These are phyloP conservation scores for Omphalea diandra DNA, from an alignment of 441 rosid species.

Conservation along the genomic window DNA sequence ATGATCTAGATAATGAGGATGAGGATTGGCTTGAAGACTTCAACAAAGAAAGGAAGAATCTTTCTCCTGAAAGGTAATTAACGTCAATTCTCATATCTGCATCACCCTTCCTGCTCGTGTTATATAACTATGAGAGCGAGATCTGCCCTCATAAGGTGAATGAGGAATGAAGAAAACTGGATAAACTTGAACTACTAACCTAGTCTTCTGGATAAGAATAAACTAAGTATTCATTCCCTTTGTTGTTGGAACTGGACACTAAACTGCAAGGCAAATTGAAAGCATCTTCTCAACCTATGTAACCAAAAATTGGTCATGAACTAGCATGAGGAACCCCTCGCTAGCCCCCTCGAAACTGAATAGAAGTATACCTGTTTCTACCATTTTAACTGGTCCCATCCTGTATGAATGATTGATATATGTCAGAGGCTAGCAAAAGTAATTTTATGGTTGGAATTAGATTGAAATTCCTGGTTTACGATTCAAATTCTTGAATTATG, in stretches of 20 bases:
- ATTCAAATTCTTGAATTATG: background rate
- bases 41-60: slow-evolving; percentile 52
- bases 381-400: background rate
- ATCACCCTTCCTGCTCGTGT: background rate
- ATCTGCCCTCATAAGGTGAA: background rate
- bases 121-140: too few relatives aligned
- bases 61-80: slow-evolving; percentile 69
- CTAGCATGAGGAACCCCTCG: background rate
- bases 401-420: too few relatives aligned
- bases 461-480: background rate
- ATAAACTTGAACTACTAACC: background rate
- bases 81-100: background rate
- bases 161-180: background rate
- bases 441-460: background rate
- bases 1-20: slow-evolving; percentile 95
- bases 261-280: too few relatives aligned
- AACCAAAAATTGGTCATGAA: background rate
- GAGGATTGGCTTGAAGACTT: slow-evolving; percentile 89
- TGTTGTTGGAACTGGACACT: background rate
- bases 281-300: too few relatives aligned
- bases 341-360: too few relatives aligned
- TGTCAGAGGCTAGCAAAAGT: background rate
- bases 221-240: background rate
- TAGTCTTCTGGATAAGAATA: background rate
- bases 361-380: too few relatives aligned